These are phyloP conservation scores for Mortierella alpina DNA, from an alignment of 192 early-diverging fungal genomes.

Conservation along the genomic window DNA sequence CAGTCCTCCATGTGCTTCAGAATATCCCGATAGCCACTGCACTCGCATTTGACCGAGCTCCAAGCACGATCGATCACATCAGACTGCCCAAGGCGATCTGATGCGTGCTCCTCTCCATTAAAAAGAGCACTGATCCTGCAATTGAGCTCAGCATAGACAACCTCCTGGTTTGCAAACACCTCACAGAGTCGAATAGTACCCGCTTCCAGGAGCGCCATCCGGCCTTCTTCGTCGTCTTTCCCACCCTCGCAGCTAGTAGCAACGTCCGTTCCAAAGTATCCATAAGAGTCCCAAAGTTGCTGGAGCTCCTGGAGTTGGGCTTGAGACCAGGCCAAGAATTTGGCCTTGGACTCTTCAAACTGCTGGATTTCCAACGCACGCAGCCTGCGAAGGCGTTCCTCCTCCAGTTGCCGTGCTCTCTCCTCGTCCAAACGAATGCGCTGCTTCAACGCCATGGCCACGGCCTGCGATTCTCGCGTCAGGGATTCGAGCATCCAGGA, in stretches of 20 bases:
- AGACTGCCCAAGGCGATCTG: conserved; percentile 5
- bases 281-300: conserved; percentile 28
- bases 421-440: conserved; percentile 32
- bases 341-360: conserved; percentile 26
- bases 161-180: conserved; percentile 11
- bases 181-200: conserved; percentile 11
- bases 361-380: conserved; percentile 21
- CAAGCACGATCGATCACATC: conserved; percentile 31
- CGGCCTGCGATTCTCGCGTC: conserved; percentile 5
- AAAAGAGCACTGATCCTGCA: conserved; percentile 2
- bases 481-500: conserved; percentile 9
- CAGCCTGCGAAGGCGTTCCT: conserved; percentile 23
- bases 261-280: conserved; percentile 17
- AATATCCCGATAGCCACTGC: conserved; percentile 16
- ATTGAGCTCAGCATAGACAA: conserved; percentile 21
- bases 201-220: conserved; percentile 5
- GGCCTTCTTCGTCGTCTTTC: background rate
- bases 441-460: conserved; percentile 26
- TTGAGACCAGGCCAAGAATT: conserved; percentile 40
- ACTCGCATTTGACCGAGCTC: conserved; percentile 17
- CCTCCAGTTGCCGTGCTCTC: conserved; percentile 17
- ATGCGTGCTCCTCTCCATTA: conserved; percentile 4
- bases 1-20: conserved; percentile 41
- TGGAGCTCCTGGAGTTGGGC: conserved; percentile 6
- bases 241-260: background rate